Conservation (phyloP, 495 filamentous ascomycete genomes). For the Aspergillus heteromorphus region DNA sequence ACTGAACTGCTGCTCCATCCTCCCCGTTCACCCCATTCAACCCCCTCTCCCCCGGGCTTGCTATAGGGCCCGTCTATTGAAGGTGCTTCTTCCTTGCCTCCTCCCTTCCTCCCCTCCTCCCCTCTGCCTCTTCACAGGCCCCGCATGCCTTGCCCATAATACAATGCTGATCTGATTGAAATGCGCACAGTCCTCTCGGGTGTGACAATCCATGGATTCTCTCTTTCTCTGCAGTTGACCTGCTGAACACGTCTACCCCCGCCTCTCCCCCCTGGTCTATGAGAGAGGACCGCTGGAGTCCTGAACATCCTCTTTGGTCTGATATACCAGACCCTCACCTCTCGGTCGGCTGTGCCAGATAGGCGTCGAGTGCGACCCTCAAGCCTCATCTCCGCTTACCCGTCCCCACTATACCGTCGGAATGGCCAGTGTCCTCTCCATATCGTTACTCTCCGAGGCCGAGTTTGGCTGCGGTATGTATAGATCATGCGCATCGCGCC, state of each 20-base stretch:
- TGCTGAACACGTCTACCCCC: constrained; percentile 1
- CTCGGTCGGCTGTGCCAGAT: neutral
- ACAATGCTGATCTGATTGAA: neutral
- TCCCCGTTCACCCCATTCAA: constrained; percentile 4
- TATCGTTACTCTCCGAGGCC: constrained; percentile 36
- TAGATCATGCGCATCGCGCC: neutral
- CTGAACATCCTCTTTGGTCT: constrained; percentile 5
- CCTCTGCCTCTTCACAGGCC: neutral
- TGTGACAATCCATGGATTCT: constrained; percentile 18
- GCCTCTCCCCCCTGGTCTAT: neutral
- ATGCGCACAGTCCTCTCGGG: neutral
- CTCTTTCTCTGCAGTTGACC: constrained; percentile 14
- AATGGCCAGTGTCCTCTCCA: constrained; percentile 34
- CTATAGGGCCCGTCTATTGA: neutral
- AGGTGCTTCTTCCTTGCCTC: too few relatives aligned
- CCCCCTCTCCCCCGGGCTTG: neutral
- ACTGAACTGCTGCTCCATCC: neutral
- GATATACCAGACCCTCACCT: neutral
- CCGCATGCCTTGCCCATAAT: neutral
- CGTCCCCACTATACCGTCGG: neutral
- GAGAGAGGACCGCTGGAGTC: too few relatives aligned
- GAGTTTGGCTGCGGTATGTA: constrained; percentile 44
- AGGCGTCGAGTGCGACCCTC: neutral
- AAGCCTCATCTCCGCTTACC: neutral
- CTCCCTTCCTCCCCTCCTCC: too few relatives aligned